A percentile compares a stretch with the other conserved stretches of the same genome.
Evolutionary conservation across 257 asterid genomes (phyloP).

Genomic region (Cinchona pubescens): DNA sequence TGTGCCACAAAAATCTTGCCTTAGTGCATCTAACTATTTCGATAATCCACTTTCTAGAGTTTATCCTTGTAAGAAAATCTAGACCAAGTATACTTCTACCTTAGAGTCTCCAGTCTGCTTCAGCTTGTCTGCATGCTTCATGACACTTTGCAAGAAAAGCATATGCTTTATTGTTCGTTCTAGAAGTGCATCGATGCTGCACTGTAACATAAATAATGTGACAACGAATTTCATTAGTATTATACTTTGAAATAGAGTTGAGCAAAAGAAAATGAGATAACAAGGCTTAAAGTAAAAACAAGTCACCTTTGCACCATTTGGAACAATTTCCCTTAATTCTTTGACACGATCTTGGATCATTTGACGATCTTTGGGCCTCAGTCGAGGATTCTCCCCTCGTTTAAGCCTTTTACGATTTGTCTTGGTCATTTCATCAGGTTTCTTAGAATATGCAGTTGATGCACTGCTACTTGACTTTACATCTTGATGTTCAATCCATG

Average conservation of each 20-base stretch:
- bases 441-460: slow-evolving; percentile 65
- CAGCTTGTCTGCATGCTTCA: slow-evolving; percentile 87
- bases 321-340: slow-evolving; percentile 90
- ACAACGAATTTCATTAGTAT: neutral
- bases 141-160: slow-evolving; percentile 91
- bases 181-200: slow-evolving; percentile 92
- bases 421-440: slow-evolving; percentile 54
- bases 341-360: slow-evolving; percentile 97
- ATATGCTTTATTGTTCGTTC: slow-evolving; percentile 94
- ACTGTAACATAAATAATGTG: slow-evolving; percentile 45
- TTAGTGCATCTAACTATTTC: neutral
- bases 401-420: slow-evolving; percentile 76
- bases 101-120: slow-evolving; percentile 79
- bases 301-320: slow-evolving; percentile 85
- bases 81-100: slow-evolving; percentile 32
- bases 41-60: neutral
- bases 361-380: slow-evolving; percentile 95
- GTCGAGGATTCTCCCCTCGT: slow-evolving; percentile 90
- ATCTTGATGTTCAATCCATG: slow-evolving; percentile 60
- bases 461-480: slow-evolving; percentile 50
- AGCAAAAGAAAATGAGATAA: neutral
- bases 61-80: neutral
- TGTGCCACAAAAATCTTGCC: neutral
- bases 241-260: neutral
- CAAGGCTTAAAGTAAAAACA: neutral